A percentile compares a stretch with the other conserved stretches of the same genome.
Conservation (phyloP, 2,329 filamentous ascomycete species). For the Cordyceps farinosa region DNA sequence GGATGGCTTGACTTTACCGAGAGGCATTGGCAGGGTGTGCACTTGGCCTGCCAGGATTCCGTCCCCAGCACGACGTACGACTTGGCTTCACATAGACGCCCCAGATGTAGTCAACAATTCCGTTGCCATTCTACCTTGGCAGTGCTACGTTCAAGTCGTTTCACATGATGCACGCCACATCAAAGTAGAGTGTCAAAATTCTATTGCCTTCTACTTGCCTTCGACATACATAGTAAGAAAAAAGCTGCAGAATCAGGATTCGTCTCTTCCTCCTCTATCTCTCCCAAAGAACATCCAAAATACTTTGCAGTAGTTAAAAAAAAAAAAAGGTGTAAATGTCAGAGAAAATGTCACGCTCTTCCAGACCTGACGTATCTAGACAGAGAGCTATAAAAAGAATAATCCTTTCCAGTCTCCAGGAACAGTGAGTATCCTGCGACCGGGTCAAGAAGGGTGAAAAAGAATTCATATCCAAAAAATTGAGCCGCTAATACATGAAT, state of each 20-base stretch:
- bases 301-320: constrained; percentile 2
- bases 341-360: constrained; percentile 1
- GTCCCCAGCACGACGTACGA: too few species aligned
- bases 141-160: too few species aligned
- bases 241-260: not conserved
- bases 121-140: too few species aligned
- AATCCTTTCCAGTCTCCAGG: constrained; percentile 1
- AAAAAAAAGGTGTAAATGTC: constrained; percentile 2
- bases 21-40: too few species aligned
- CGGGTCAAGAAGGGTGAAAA: not conserved
- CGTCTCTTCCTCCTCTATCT: not conserved
- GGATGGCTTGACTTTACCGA: too few species aligned
- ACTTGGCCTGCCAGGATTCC: too few species aligned
- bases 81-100: too few species aligned
- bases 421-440: not conserved
- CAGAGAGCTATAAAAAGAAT: constrained; percentile 2
- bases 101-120: too few species aligned
- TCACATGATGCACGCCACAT: too few species aligned
- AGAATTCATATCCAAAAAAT: constrained; percentile 11
- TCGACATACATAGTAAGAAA: not conserved
- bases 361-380: not conserved
- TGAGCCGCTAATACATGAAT: not conserved
- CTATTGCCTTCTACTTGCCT: constrained; percentile 6
- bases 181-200: not conserved
- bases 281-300: constrained; percentile 1